These are phyloP conservation scores for Peterozyma xylosa DNA, from an alignment of 805 yeast genomes.

Conservation along the genomic window DNA sequence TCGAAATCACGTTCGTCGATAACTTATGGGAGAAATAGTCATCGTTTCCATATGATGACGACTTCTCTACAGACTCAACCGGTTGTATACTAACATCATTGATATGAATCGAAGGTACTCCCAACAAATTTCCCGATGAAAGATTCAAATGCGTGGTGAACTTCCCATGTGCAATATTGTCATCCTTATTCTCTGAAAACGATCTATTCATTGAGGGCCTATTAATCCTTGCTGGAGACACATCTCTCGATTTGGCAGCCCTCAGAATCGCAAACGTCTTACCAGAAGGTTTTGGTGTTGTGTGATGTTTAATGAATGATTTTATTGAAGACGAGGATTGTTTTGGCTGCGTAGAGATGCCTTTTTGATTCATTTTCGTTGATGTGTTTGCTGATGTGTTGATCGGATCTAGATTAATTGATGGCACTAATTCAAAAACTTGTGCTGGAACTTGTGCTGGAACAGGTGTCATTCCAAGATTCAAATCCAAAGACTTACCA, in stretches of 20 bases:
- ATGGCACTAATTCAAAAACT: not conserved
- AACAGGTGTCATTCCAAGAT: not conserved
- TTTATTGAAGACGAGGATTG: slow-evolving; percentile 2
- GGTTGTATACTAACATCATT: not conserved
- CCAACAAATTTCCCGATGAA: slow-evolving; percentile 1
- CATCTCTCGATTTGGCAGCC: no score
- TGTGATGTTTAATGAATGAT: not conserved
- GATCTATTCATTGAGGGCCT: no score
- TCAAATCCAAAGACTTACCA: no score
- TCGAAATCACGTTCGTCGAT: not conserved
- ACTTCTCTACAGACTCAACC: slow-evolving; percentile 2
- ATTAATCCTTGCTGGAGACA: no score
- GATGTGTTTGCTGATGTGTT: not conserved
- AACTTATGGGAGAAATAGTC: no score
- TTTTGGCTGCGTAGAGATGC: not conserved
- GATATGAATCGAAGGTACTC: slow-evolving; percentile 4
- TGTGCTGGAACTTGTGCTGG: not conserved
- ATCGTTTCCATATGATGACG: slow-evolving; percentile 3
- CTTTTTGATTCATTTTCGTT: not conserved
- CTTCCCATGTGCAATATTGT: slow-evolving; percentile 4
- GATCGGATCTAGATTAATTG: not conserved
- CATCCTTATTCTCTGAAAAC: no score
- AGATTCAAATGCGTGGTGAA: slow-evolving; percentile 7
- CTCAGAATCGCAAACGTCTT: no score
- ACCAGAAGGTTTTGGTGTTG: not conserved